Evolutionary conservation across 768 basidiomycete genomes (phyloP), one percentile per base, ranked within the genome.

Genomic region (Naganishia kalamii): DNA sequence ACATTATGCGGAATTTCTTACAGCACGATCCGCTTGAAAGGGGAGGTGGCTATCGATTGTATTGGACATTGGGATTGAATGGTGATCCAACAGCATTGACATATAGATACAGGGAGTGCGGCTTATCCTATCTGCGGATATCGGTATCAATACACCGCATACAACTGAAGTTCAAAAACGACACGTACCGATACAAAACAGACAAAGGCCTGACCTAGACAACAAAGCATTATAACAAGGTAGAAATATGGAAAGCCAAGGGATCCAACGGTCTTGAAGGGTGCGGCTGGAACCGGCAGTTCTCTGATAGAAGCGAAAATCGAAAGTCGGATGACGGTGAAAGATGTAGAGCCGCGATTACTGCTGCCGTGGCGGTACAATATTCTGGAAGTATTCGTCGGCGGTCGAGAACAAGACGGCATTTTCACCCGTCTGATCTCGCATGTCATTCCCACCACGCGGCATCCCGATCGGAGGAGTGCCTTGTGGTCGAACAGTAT

Each of bases 391-490:
- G 32, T 62, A 44, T 12, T 62, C 66, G 23, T 67, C 66, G 25
- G 62, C 66, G 37, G 66, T 67, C 25, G 62, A 63, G 54, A 68
- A 68, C 49, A 68, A 44, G 23, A 68, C 66, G 29, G 66, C 66
- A 15, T 68, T 54, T n/a, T 59, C 66, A 23, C 66, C 66, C 15
- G 35, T 60, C 35, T 52, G 60, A 33, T 52, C 60, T 27, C 60
- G 49, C 32, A 59, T 61, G 19, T 63, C 62, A 10, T 57, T 64
- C 12, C 62, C 62, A 43, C 47, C 52, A 21, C 63, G 33, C 10
- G 66, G 66, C 29, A 68, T 21, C 35, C 66, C 66, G 57, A 68
- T 54, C 37, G 54, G 61, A 19, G 46, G 40, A 37, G 57, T 59
- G 17, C 66, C 66, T 33, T 43, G 54, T 1, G 52, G 52, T 40